Conservation (phyloP, 1,139 yeast species). For the Arxiozyma heterogenica region DNA sequence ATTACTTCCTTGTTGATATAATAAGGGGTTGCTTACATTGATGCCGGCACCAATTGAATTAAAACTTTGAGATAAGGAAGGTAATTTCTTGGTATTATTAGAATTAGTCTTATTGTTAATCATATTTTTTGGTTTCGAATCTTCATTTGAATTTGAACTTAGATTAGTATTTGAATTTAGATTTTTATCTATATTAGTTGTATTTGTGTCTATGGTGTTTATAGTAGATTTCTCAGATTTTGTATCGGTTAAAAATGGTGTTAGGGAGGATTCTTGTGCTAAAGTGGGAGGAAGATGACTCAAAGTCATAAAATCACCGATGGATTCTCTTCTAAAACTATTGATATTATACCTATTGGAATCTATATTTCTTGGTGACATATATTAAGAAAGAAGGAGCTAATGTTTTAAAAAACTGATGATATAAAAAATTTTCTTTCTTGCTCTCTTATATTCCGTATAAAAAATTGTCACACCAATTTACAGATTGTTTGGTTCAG, state of each 20-base stretch:
- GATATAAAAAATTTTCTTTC: background rate
- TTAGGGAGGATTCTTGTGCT: slow-evolving; percentile 18
- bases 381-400: background rate
- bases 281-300: slow-evolving; percentile 14
- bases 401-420: background rate
- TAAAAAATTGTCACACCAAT: background rate
- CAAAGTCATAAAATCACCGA: slow-evolving; percentile 18
- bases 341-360: background rate
- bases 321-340: slow-evolving; percentile 12
- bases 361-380: slow-evolving; percentile 1
- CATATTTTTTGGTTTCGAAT: background rate
- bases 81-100: background rate
- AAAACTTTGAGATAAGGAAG: slow-evolving; percentile 1
- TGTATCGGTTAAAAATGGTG: slow-evolving; percentile 16
- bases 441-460: background rate
- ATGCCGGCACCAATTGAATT: background rate
- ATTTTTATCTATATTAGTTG: background rate
- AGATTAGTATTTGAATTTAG: background rate
- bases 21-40: background rate
- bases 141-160: background rate
- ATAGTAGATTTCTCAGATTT: slow-evolving; percentile 1
- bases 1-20: background rate
- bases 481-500: no score
- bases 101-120: background rate
- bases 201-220: background rate